These are phyloP conservation scores for Pleurotus giganteus DNA, from an alignment of 768 basidiomycete genomes.

Conservation along the genomic window DNA sequence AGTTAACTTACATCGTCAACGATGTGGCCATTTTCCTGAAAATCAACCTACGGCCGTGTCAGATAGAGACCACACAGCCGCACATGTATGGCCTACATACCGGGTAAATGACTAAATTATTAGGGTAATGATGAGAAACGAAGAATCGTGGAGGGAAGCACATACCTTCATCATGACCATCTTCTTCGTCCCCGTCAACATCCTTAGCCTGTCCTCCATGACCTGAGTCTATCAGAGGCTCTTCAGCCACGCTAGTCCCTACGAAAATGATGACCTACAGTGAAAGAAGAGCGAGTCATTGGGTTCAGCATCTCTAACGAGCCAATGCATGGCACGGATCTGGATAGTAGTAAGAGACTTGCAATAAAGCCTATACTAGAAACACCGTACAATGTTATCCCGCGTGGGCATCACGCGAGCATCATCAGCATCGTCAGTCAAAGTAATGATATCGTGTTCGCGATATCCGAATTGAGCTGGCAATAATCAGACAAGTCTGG, in stretches of 20 bases:
- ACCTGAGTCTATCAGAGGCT: conserved; percentile 64
- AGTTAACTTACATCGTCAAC: conserved; percentile 78
- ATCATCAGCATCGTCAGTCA: conserved; percentile 74
- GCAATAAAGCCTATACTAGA: background rate
- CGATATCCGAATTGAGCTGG: conserved; percentile 66
- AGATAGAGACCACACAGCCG: conserved; percentile 72
- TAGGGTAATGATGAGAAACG: background rate
- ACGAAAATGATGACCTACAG: conserved; percentile 42
- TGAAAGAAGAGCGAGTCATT: conserved; percentile 93
- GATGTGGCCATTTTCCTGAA: conserved; percentile 66
- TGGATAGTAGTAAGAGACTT: conserved; percentile 20
- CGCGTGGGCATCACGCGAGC: conserved; percentile 68
- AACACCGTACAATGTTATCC: conserved; percentile 69
- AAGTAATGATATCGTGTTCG: conserved; percentile 79
- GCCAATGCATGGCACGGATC: conserved; percentile 87
- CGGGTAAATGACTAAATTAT: conserved; percentile 76
- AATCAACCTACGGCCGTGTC: conserved; percentile 31
- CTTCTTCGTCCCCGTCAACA: conserved; percentile 76
- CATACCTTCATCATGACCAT: conserved; percentile 80
- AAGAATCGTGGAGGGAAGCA: background rate
- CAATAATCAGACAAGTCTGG: background rate
- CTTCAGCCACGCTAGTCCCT: background rate
- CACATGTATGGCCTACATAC: conserved; percentile 7
- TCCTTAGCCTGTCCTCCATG: conserved; percentile 93
- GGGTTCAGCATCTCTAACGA: conserved; percentile 72